Conservation (phyloP, 2,329 filamentous ascomycete genomes). For the Emergomyces orientalis region DNA sequence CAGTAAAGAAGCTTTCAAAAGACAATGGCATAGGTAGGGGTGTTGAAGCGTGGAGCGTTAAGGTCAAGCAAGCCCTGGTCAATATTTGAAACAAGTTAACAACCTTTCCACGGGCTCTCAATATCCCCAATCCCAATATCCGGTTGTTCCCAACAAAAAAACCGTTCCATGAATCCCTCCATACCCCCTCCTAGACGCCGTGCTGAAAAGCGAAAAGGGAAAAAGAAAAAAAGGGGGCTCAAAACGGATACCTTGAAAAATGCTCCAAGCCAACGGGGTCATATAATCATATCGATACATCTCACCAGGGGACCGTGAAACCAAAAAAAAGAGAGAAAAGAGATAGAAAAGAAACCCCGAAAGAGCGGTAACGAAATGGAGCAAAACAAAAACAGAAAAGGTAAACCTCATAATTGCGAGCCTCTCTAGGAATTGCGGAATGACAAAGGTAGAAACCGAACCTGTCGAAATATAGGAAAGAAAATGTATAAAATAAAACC, state of each 20-base stretch:
- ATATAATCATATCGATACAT: conserved; percentile 8
- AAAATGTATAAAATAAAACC: not conserved
- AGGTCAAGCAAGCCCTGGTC: not conserved
- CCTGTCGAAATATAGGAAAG: not conserved
- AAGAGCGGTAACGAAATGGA: not conserved
- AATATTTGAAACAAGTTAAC: not conserved
- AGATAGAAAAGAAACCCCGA: not conserved
- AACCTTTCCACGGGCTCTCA: not conserved
- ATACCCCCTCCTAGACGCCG: conserved; percentile 3
- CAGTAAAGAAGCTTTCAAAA: not conserved
- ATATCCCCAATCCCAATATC: conserved; percentile 5
- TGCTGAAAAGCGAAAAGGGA: conserved; percentile 1
- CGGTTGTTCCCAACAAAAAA: conserved; percentile 5
- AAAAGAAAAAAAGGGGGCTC: not conserved
- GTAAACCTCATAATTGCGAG: not conserved
- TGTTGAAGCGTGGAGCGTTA: not conserved
- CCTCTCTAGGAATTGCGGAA: not conserved
- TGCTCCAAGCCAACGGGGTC: conserved; percentile 6
- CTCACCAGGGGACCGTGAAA: not conserved
- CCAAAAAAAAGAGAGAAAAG: not conserved
- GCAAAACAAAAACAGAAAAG: not conserved
- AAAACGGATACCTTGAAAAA: conserved; percentile 6
- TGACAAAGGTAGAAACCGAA: not conserved
- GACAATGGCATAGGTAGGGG: not conserved
- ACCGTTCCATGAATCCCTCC: not conserved